Evolutionary conservation across 495 filamentous ascomycete species (phyloP), one percentile per base, ranked within the genome.

Genomic region (Aspergillus heteromorphus): DNA sequence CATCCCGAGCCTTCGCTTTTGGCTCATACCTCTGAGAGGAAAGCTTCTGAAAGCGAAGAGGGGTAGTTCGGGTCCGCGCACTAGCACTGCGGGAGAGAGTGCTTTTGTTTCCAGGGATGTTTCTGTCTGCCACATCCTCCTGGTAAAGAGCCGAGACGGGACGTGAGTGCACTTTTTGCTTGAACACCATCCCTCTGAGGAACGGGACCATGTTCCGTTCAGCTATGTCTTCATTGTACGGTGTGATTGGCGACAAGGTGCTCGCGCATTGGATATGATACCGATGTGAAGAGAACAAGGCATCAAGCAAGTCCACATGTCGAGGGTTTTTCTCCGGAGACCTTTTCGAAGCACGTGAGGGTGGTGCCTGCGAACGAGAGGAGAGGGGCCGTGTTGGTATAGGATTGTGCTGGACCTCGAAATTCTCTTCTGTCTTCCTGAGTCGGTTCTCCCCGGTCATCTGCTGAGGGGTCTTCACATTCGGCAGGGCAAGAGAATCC

Each of bases 211-310:
- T 74, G 42, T 77, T 77, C 9, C 74, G 69, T 54, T 77, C 74
- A 5, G 74, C 74, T 21, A 77, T 64, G 60, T 77, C 73, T 60
- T 77, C 74, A 36, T 77, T 77, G 55, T 75, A 77, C 4, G 67
- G 72, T 18, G 63, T 67, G 13, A 59, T 65, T 6, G 70, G 72
- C 16, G 72, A 68, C 42, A 68, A 55, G 6, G 60, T 21, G 53
- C 42, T 53, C 20, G 59, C 27, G 34, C 51, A 42, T 20, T 62
- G 54, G n/a, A 59, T 60, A 27, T 63, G 68, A 29, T 66, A 55
- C 14, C 59, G 67, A 43, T 73, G 61, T 0, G 67, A 60, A 10
- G 65, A 58, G 31, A 60, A 64, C 20, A 77, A 30, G 6, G 74
- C 73, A 49, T 73, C 73, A 42, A 76, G 59, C 21, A 77, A 56